Evolutionary conservation across 768 basidiomycete species (phyloP), one percentile per base, ranked within the genome.

Genomic region (Naganishia vaughanmartiniae): DNA sequence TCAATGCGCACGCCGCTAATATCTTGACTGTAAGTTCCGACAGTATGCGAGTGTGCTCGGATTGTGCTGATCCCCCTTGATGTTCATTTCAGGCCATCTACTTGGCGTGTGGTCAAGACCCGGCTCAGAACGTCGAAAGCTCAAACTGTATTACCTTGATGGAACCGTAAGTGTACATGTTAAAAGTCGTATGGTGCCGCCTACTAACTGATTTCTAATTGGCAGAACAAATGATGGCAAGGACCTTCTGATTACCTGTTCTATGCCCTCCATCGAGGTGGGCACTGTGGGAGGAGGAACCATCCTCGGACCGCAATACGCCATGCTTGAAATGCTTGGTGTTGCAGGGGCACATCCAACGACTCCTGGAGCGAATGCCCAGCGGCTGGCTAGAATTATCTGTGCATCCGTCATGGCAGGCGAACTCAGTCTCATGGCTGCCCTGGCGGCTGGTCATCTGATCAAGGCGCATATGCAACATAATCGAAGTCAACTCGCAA

Each of bases 251-350:
- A 88, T 98, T 84, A 93, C 94, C 0, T 85, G 94, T 65, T 88
- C 93, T 10, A 98, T 99, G 96, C 96, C 95, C n/a, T 96, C 89
- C 34, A 93, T 99, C 80, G 96, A 99, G 83, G 95, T 98, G 31
- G 96, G 96, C 48, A 98, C 96, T 51, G 89, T 99, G 66, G 96
- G 95, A 45, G 96, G 96, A 46, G 96, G 96, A 39, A 97, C 95
- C 24, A 87, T 95, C 42, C 89, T 99, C 58, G 87, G 85, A 9
- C 95, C 96, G 0, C 96, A 99, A 80, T 86, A 87, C 55, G 87
- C 91, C 11, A 89, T 98, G 65, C 87, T 98, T 71, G 91, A 95
- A 57, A 88, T 98, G 89, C 89, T 99, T 65, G 95, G 94, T 42
- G 83, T 98, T 78, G 88, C 86, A 70, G 96, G 96, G 66, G 90